Base-by-base conservation (phyloP, 768 basidiomycete species). In the Postia placenta region DNA sequence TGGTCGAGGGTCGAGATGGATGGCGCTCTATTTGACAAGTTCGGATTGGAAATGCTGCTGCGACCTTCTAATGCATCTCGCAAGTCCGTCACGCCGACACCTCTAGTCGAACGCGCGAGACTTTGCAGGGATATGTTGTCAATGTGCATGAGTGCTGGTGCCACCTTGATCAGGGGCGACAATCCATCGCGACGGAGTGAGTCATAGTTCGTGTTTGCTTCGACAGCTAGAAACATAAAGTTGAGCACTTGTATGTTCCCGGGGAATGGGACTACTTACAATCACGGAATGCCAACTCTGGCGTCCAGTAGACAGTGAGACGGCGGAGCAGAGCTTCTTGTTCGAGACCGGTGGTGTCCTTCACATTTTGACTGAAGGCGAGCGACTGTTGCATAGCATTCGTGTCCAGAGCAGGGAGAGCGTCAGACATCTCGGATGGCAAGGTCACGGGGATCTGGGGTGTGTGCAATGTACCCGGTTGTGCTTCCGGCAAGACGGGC, bases 41-140 rank as follows among this genome's bases (percentile, higher is more conserved):
- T 79, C 30, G 85, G 77, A 61, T 88, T 91, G 14, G 89, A 90
- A 76, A 87, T 79, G 60, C 85, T 87, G 56, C 79, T 81, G 35
- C 89, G 80, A 19, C 90, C 90, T 69, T 92, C 89, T 3, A 96
- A 69, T 3, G 93, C 93, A 56, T 93, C 92, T 46, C 92, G 76
- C 26, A 96, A 74, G 61, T 94, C 92, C 1, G 80, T 83, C 20
- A 95, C 92, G 20, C 92, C 93, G 14, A 95, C 82, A 0, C 85
- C 85, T 50, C 85, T 78, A 2, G 80, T 79, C 3, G 88, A 87
- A 48, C 88, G 78, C 17, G 86, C 78, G 49, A 95, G 68, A 60
- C 89, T 92, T 62, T 89, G 87, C 48, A 92, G 72, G 5, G 93
- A 95, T 27, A 90, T 72, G 63, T 95, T 95, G 58, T 93, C 88